These are phyloP conservation scores for Endocladia muricata DNA, from an alignment of 31 red algal species.

Conservation along the genomic window DNA sequence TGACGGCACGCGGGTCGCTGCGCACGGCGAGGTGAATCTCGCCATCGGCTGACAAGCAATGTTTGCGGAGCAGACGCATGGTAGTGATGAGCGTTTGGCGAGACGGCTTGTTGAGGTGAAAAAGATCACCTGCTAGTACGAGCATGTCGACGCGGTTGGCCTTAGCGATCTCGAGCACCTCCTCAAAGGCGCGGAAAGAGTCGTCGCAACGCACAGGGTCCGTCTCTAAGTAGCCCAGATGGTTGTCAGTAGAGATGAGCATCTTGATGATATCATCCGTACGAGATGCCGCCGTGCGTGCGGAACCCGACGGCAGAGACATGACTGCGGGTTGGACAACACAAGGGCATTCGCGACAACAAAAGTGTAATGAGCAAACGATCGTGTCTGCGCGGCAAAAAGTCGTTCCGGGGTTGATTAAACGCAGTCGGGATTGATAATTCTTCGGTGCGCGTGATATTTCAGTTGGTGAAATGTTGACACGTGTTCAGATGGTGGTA, in stretches of 20 bases:
- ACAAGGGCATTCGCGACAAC: no score
- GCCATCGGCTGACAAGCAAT: slow-evolving; percentile 47
- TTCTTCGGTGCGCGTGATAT: no score
- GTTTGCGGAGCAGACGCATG: slow-evolving; percentile 63
- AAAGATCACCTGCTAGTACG: slow-evolving; percentile 87
- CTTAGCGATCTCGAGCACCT: slow-evolving; percentile 71
- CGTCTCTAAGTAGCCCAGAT: slow-evolving; percentile 88
- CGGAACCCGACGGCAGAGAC: no score
- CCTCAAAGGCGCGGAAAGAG: slow-evolving; percentile 88
- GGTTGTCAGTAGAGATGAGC: slow-evolving; percentile 94
- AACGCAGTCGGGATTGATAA: no score
- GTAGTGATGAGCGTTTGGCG: slow-evolving; percentile 62
- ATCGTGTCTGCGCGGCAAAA: no score
- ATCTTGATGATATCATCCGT: slow-evolving; percentile 63
- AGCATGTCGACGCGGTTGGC: slow-evolving; percentile 78
- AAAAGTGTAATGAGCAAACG: no score
- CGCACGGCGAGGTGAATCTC: slow-evolving; percentile 52
- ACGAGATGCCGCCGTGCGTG: no score
- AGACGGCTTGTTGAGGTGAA: slow-evolving; percentile 93
- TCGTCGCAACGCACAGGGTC: slow-evolving; percentile 88
- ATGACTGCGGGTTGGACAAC: no score
- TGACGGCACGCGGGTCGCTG: slow-evolving; percentile 28
- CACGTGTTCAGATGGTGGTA: no score
- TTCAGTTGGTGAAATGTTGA: no score
- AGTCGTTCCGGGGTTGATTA: no score